These are phyloP conservation scores for Pseudoperonospora humuli DNA, from an alignment of 352 stramenopile species.

Conservation along the genomic window DNA sequence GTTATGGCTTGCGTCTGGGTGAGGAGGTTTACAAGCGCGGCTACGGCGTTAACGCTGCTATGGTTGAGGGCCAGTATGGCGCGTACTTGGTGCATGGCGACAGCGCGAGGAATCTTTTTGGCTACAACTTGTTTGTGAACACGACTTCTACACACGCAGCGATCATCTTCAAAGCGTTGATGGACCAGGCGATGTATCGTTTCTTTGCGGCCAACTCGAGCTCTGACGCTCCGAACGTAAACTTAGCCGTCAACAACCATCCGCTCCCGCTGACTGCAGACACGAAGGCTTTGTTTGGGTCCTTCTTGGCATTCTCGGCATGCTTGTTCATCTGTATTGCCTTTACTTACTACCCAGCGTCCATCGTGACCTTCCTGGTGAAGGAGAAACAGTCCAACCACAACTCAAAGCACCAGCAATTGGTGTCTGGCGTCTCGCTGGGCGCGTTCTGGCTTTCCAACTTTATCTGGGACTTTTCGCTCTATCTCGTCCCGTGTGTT, in stretches of 20 bases:
- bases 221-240: conserved; percentile 11
- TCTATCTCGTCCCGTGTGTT: conserved; percentile 79
- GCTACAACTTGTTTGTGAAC: conserved; percentile 68
- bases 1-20: conserved; percentile 36
- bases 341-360: conserved; percentile 88
- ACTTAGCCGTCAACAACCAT: conserved; percentile 46
- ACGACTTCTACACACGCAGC: conserved; percentile 43
- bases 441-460: conserved; percentile 95
- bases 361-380: conserved; percentile 93
- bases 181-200: conserved; percentile 53
- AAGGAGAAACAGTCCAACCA: conserved; percentile 86
- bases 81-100: conserved; percentile 43
- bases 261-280: conserved; percentile 40
- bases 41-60: conserved; percentile 18
- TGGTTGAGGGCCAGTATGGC: conserved; percentile 36
- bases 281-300: conserved; percentile 38
- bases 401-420: conserved; percentile 96
- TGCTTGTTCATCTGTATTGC: conserved; percentile 85
- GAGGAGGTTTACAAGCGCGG: conserved; percentile 46
- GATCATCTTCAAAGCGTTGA: conserved; percentile 54
- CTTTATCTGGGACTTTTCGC: conserved; percentile 89
- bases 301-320: conserved; percentile 63
- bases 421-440: conserved; percentile 91
- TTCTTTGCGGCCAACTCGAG: conserved; percentile 35
- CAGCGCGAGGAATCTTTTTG: conserved; percentile 32